A percentile compares a stretch with the other conserved stretches of the same genome.
Evolutionary conservation across 139 green algal species (phyloP).

Genomic region (Picocystis salinarum): DNA sequence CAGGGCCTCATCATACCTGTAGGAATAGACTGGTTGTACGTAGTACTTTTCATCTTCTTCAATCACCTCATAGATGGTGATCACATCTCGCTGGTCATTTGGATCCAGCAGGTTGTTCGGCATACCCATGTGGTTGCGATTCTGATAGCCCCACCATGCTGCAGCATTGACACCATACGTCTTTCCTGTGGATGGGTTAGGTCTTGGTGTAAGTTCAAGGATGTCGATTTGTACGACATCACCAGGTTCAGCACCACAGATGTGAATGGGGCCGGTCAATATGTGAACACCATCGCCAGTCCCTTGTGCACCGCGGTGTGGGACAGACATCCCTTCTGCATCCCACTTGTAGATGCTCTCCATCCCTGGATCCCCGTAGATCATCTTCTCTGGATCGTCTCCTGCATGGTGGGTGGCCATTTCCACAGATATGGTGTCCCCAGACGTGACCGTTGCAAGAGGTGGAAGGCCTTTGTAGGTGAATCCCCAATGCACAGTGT

Average conservation of each 20-base stretch:
- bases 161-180: constrained; percentile 28
- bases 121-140: constrained; percentile 13
- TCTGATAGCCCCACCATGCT: constrained; percentile 33
- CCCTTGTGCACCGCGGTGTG: constrained; percentile 20
- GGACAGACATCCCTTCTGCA: too few relatives aligned
- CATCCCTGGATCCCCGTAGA: too few relatives aligned
- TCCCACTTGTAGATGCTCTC: too few relatives aligned
- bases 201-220: constrained; percentile 24
- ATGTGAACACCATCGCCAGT: constrained; percentile 36
- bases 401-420: too few relatives aligned
- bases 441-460: neutral
- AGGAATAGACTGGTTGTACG: too few relatives aligned
- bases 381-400: too few relatives aligned
- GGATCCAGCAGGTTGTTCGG: constrained; percentile 6
- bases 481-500: constrained; percentile 3
- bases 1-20: too few relatives aligned
- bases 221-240: constrained; percentile 26
- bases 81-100: constrained; percentile 22
- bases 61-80: constrained; percentile 35
- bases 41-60: too few relatives aligned
- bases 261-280: constrained; percentile 31
- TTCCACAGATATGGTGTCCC: too few relatives aligned
- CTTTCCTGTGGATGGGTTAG: constrained; percentile 25
- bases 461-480: neutral
- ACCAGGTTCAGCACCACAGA: constrained; percentile 25